phyloP scores from a whole-genome alignment of 768 basidiomycete genomes.

The Russula ochroleuca region DNA sequence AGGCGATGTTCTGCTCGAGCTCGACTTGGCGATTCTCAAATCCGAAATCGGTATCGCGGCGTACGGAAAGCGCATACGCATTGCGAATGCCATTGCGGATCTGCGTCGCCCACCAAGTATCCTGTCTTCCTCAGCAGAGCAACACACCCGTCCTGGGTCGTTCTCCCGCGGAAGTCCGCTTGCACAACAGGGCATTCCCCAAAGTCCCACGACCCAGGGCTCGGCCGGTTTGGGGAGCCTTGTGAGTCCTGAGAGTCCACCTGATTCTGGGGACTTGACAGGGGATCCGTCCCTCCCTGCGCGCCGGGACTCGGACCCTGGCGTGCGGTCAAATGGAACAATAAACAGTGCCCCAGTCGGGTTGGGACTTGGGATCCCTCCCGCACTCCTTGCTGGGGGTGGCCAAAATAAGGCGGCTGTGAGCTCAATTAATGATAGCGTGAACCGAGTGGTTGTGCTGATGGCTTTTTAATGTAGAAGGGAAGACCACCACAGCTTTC shows the following conservation, averaged over 20 bases:
- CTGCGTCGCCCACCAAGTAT: slow-evolving; percentile 70
- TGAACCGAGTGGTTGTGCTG: neutral
- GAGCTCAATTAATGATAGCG: neutral
- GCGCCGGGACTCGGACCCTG: slow-evolving; percentile 23
- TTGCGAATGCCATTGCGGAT: slow-evolving; percentile 88
- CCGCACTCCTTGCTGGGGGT: slow-evolving; percentile 9
- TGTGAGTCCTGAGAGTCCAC: slow-evolving; percentile 37
- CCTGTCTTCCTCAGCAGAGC: slow-evolving; percentile 38
- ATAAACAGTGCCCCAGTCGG: slow-evolving; percentile 29
- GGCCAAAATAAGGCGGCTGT: neutral
- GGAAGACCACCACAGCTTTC: slow-evolving; percentile 48
- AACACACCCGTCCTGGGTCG: slow-evolving; percentile 35
- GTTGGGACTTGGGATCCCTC: slow-evolving; percentile 34
- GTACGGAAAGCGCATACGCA: slow-evolving; percentile 91
- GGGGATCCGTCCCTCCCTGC: neutral
- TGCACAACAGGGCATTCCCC: slow-evolving; percentile 22
- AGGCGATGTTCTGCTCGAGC: slow-evolving; percentile 92
- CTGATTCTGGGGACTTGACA: slow-evolving; percentile 27
- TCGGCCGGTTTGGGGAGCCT: slow-evolving; percentile 31
- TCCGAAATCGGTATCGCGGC: slow-evolving; percentile 88
- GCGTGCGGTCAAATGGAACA: slow-evolving; percentile 16
- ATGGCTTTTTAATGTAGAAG: slow-evolving; percentile 34
- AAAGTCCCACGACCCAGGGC: slow-evolving; percentile 20
- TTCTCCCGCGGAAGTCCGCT: slow-evolving; percentile 32
- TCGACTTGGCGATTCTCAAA: slow-evolving; percentile 89